Base-by-base conservation (phyloP, 2,329 filamentous ascomycete species). In the Leptoxyphium fumago region DNA sequence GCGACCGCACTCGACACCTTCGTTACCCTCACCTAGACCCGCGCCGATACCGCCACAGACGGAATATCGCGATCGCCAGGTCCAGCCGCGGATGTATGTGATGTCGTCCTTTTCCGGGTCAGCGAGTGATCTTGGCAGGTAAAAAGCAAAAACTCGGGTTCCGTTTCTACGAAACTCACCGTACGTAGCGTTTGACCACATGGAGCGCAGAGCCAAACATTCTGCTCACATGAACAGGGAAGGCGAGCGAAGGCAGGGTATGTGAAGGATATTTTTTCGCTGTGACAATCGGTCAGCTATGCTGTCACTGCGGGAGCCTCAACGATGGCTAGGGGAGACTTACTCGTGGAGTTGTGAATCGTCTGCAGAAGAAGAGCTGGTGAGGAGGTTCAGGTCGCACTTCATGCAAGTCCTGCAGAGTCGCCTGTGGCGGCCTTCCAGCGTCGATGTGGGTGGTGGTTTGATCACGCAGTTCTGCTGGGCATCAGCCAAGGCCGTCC, bases 1-100 rank as follows among this genome's bases (percentile, higher is more conserved):
- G n/a, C 85, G 77, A 0, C 86, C 88, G 58, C 88, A 96, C 50
- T 85, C 79, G 11, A 95, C 86, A 28, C 87, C 88, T 53, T 89
- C 81, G 55, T 87, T 80, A 29, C 86, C 87, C 53, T 94, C 85
- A 38, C 87, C 86, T 28, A 94, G 85, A 5, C 88, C 88, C 0
- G 84, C 88, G 18, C 87, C 86, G 0, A 93, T 71, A 2, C 85
- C 84, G 15, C 88, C 82, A 0, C 85, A 78, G 51, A 85, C 82
- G 13, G 71, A 72, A 60, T 94, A 95, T 18, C 85, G 78, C 36
- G 77, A 84, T 42, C 88, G 80, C 88, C 88, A 95, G 48, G 78
- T 82, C 87, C 88, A 95, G 44, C 88, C 84, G 3, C 74, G 69
- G 38, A 70, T 61, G 55, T 81, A 80, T 11, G 69, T 74, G 5